Percentiles rank a stretch among this genome's conserved stretches.
Conservation (phyloP, 2,329 filamentous ascomycete genomes). For the Aspergillus puulaauensis region DNA sequence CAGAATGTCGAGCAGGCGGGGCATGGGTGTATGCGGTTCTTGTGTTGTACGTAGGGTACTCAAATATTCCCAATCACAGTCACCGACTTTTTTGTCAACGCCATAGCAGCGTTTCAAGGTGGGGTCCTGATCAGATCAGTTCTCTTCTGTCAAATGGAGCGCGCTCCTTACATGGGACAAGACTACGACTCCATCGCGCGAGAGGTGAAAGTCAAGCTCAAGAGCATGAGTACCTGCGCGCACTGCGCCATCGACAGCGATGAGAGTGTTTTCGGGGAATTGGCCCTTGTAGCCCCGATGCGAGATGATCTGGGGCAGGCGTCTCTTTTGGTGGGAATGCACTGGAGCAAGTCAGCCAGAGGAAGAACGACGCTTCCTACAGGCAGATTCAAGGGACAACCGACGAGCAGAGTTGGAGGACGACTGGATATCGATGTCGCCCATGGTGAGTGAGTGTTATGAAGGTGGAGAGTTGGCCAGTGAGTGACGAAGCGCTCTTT, state of each 20-base stretch:
- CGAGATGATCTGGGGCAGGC: conserved; percentile 34
- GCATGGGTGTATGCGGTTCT: conserved; percentile 69
- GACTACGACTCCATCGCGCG: conserved; percentile 79
- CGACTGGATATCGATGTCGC: not conserved
- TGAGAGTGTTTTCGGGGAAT: conserved; percentile 84
- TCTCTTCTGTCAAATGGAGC: conserved; percentile 28
- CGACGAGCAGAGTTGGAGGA: not conserved
- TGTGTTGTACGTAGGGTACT: conserved; percentile 65
- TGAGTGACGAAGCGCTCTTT: no score
- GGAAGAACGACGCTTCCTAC: not conserved
- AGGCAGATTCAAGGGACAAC: not conserved
- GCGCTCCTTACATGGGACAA: conserved; percentile 65
- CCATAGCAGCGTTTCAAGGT: conserved; percentile 81
- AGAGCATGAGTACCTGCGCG: conserved; percentile 74
- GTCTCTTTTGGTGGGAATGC: not conserved
- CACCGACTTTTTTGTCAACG: conserved; percentile 66
- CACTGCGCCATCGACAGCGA: conserved; percentile 72
- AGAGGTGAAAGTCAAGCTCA: conserved; percentile 85
- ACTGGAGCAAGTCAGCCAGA: not conserved
- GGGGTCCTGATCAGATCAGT: not conserved
- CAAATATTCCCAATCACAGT: conserved; percentile 75
- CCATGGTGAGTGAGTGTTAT: no score
- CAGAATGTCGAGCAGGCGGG: conserved; percentile 71
- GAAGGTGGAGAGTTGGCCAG: no score
- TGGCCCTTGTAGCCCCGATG: conserved; percentile 56